Evolutionary conservation across 2,329 filamentous ascomycete species (phyloP).

Genomic region (Zasmidium angulare): DNA sequence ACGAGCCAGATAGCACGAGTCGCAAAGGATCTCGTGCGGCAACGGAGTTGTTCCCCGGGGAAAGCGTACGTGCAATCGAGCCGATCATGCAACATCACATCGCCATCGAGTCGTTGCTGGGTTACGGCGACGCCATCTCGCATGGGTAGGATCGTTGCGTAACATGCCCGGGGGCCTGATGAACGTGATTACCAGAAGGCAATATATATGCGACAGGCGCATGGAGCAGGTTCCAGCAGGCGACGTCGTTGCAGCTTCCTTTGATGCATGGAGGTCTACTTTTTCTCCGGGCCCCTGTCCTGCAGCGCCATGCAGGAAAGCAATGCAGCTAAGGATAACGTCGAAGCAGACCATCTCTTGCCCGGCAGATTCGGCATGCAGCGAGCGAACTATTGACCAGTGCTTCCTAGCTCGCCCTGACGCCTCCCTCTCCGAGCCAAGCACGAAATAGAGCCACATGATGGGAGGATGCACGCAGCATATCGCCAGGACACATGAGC

Average conservation of each 20-base stretch:
- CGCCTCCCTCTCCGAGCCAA: not conserved
- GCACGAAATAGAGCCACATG: not conserved
- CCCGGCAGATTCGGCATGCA: not conserved
- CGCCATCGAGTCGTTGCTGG: not conserved
- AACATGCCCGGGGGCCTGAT: not conserved
- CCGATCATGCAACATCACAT: not conserved
- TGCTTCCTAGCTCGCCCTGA: not conserved
- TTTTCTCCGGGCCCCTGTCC: not conserved
- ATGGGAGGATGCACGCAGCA: no score
- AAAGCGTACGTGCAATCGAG: not conserved
- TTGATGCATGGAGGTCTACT: not conserved
- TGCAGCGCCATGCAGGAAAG: not conserved
- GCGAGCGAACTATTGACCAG: not conserved
- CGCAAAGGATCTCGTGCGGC: not conserved
- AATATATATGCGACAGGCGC: constrained; percentile 1
- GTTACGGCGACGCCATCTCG: not conserved
- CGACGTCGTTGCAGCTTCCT: not conserved
- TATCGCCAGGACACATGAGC: no score
- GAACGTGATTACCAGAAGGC: not conserved
- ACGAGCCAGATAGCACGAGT: not conserved
- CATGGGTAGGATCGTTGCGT: not conserved
- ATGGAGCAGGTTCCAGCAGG: not conserved
- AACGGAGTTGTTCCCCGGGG: not conserved
- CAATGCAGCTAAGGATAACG: constrained; percentile 2
- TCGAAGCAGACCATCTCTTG: constrained; percentile 1